These are phyloP conservation scores for Dinochytrium kinnereticum DNA, from an alignment of 371 early-diverging fungal species.

Conservation along the genomic window DNA sequence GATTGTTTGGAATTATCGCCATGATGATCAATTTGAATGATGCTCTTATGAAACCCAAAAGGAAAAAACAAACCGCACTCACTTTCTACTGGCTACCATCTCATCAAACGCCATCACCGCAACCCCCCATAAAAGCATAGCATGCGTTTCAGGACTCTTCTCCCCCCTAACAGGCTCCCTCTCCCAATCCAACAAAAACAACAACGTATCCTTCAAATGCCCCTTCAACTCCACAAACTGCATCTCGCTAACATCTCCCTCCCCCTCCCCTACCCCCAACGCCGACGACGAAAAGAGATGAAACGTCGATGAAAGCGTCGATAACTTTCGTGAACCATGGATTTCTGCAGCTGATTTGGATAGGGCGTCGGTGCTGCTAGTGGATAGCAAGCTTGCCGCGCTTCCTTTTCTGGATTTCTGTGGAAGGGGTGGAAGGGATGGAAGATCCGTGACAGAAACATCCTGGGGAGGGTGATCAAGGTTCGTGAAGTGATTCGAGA, in stretches of 20 bases:
- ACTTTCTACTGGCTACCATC: constrained; percentile 39
- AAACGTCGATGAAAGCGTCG: constrained; percentile 8
- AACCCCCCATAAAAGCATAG: constrained; percentile 63
- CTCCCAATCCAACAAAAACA: constrained; percentile 51
- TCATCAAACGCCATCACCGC: constrained; percentile 64
- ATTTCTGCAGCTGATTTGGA: not conserved
- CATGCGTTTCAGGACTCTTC: constrained; percentile 55
- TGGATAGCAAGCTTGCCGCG: not conserved
- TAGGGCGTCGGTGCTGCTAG: not conserved
- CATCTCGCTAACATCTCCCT: not conserved
- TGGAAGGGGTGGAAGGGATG: not conserved
- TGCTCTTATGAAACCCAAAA: no score
- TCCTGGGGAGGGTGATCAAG: not conserved
- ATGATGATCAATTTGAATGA: no score
- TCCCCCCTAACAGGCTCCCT: constrained; percentile 32
- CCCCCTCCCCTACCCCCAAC: not conserved
- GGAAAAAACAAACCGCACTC: constrained; percentile 23
- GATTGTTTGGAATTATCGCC: not conserved
- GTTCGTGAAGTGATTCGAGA: constrained; percentile 24
- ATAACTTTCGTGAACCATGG: not conserved
- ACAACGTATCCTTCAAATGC: constrained; percentile 57
- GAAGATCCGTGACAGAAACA: not conserved
- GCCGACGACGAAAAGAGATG: not conserved
- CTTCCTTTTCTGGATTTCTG: not conserved
- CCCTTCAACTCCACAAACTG: constrained; percentile 49